Base-by-base conservation (phyloP, 1,284 basidiomycete genomes). In the Ceratobasidium theobromae region DNA sequence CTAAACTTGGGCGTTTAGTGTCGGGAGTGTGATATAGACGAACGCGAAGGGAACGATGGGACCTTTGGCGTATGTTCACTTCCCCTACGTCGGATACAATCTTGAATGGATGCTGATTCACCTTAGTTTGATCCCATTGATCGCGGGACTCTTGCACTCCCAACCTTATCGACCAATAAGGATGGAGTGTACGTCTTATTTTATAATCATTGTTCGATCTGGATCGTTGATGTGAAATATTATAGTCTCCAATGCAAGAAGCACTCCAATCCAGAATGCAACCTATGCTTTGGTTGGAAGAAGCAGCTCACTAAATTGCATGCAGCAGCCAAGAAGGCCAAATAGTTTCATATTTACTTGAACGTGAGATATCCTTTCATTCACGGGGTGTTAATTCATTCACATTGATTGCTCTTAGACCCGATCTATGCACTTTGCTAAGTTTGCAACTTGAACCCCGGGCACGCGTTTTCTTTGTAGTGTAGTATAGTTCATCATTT, bases 201-300 rank as follows among this genome's bases (percentile, higher is more conserved):
- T 1, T 32, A 6, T 12, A 27, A 5, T 35, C 30, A 25, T 38
- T 35, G 11, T n/a, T 3, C 27, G 4, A 46, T 27, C 28, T 60
- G 5, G 49, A 35, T 4, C 11, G 21, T 32, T 4, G n/a, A n/a
- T n/a, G n/a, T n/a, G n/a, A n/a, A n/a, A n/a, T n/a, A n/a, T n/a
- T 30, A 27, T 27, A 72, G 71, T 23, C 72, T 74, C 68, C 70
- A 75, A 57, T 78, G 77, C 73, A 77, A 77, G 71, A 72, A 75
- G 45, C 77, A 78, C 67, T 74, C 71, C 67, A 76, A 75, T 69
- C 52, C 71, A 54, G 71, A 72, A 62, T 78, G 77, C 72, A 75
- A 74, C 65, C 73, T 73, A 53, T 78, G 77, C 72, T 78, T 76
- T 73, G 74, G 74, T 62, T 78, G 77, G 77, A 76, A 77, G 74